Evolutionary conservation across 176 grass and related monocot genomes (phyloP), one percentile per base, ranked within the genome.

Genomic region (Aegilops longissima): DNA sequence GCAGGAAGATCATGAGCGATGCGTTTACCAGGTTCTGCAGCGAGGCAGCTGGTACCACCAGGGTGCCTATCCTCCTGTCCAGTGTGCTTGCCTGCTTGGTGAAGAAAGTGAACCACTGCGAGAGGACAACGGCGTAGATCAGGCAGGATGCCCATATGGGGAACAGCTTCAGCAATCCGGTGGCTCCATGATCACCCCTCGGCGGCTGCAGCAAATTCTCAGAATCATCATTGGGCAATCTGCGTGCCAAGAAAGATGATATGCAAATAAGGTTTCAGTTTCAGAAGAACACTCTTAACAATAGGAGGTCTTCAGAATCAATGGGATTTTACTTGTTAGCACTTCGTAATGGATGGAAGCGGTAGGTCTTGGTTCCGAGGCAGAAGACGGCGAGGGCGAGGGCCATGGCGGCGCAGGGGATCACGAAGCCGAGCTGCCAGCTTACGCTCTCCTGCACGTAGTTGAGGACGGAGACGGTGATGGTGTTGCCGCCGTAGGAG

Each of bases 71-170:
- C 35, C 74, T 78, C 76, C 89, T 89, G 63, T 93, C 89, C 44
- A 97, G 61, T 42, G 89, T 95, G 24, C 82, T 87, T 27, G 86
- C 89, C 83, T 98, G 95, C 66, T 94, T 94, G 56, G 88, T 93
- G 77, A 95, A 98, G 21, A 92, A 59, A 14, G 95, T 95, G 7
- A 91, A 64, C 42, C 54, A 67, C 56, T 97, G 95, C 8, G 82
- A 61, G 33, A 89, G 79, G 30, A 81, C 69, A 58, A 89, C 61
- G 23, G 77, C 87, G 14, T 88, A 94, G 2, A 91, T 78, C 44
- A 97, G 83, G 59, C 86, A 93, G 44, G 87, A 77, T 65, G 82
- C 73, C 87, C 90, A 90, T 84, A 91, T 84, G 10, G 88, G 88
- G 52, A 92, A 78, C 67, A 89, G 79, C 64, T 74, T 84, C 29